A percentile compares a stretch with the other conserved stretches of the same genome.
phyloP scores from a whole-genome alignment of 73 alveolate species.

The Symbiodinium natans region DNA sequence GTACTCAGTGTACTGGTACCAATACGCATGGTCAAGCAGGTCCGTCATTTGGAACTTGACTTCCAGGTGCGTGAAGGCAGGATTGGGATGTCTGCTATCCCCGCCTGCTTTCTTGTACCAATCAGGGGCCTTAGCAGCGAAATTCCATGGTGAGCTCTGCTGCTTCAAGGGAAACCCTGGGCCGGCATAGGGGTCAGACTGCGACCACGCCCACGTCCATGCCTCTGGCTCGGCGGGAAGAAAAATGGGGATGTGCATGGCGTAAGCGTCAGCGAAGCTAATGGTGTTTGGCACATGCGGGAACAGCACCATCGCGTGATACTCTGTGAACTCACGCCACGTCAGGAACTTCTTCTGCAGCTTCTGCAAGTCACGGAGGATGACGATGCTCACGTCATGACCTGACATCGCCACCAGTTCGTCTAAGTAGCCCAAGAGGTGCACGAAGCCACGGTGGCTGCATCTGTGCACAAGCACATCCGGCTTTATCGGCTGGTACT shows the following conservation, averaged over 20 bases:
- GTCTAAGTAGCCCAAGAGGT: not conserved
- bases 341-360: not conserved
- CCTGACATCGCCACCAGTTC: not conserved
- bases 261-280: not conserved
- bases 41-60: not conserved
- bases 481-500: not conserved
- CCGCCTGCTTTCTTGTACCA: not conserved
- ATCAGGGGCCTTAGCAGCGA: not conserved
- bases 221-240: slow-evolving; percentile 17
- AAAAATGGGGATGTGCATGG: slow-evolving; percentile 1
- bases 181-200: slow-evolving; percentile 1
- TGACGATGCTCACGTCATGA: not conserved
- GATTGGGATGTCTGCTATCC: not conserved
- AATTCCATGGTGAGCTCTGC: not conserved
- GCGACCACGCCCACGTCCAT: slow-evolving; percentile 16
- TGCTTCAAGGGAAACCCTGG: not conserved
- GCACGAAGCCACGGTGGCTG: slow-evolving; percentile 4
- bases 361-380: not conserved
- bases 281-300: slow-evolving; percentile 18
- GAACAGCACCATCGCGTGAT: not conserved
- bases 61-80: not conserved
- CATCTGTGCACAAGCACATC: slow-evolving; percentile 20
- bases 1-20: slow-evolving; percentile 36
- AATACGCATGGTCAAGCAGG: not conserved
- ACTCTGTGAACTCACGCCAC: slow-evolving; percentile 7